phyloP scores from a whole-genome alignment of 306 rosid species.

The Malus sieversii region DNA sequence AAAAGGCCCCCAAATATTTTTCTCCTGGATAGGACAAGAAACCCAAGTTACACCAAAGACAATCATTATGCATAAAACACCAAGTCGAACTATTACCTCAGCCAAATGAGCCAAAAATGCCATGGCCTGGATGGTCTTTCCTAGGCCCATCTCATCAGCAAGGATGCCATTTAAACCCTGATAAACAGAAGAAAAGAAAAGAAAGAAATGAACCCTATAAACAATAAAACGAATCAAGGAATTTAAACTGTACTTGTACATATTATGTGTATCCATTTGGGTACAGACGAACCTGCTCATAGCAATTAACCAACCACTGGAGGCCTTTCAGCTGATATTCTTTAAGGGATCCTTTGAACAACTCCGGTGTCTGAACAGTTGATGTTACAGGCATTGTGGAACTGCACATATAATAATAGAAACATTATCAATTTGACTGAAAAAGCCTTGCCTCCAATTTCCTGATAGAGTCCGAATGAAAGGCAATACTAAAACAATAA shows the following conservation, averaged over 20 bases:
- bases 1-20: constrained; percentile 99
- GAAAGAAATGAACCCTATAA: constrained; percentile 9
- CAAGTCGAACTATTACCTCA: constrained; percentile 53
- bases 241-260: background rate
- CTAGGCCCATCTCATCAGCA: constrained; percentile 99
- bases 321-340: constrained; percentile 96
- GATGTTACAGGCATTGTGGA: constrained; percentile 98
- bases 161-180: constrained; percentile 98
- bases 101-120: constrained; percentile 96
- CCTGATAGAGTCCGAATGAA: background rate
- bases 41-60: constrained; percentile 21
- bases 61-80: constrained; percentile 9
- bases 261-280: background rate
- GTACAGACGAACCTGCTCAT: constrained; percentile 75
- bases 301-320: constrained; percentile 98
- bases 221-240: constrained; percentile 9
- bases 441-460: constrained; percentile 13
- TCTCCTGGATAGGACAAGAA: constrained; percentile 55
- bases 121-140: constrained; percentile 99
- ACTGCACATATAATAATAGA: constrained; percentile 43
- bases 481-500: background rate
- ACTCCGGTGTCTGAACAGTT: constrained; percentile 80
- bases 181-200: constrained; percentile 6
- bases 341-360: constrained; percentile 81
- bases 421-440: constrained; percentile 18